Base-by-base conservation (phyloP, 2,329 filamentous ascomycete species). In the Metarhizium anisopliae region DNA sequence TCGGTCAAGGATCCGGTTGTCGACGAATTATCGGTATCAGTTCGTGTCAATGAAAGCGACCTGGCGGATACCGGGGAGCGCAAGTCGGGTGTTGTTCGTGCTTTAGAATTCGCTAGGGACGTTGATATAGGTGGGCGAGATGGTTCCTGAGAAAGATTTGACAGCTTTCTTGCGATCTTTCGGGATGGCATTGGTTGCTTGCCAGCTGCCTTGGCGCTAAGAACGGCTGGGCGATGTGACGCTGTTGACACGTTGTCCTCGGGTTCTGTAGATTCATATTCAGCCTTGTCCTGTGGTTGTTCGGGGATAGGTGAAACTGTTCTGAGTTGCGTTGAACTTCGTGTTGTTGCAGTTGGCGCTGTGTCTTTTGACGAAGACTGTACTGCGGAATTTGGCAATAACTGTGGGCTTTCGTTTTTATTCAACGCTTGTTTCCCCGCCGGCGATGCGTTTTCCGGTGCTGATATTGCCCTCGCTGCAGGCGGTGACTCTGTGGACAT, bases 371-470 rank as follows among this genome's bases (percentile, higher is more conserved):
- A 40, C 7, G n/a, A 8, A 18, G 10, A 11, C 32, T 25, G 36
- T 3, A 13, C 30, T 25, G 18, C 16, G 70, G 68, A 13, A 62
- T 67, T 7, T 3, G 75, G 73, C 6, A 74, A 72, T 6, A 74
- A 72, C 55, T 78, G 79, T 1, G 78, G 80, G 59, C 75, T 80
- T 42, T 70, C 67, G 38, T 75, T 73, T 50, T 76, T 73, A 14
- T 74, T 66, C 57, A 80, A 68, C 8, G 73, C 67, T 0, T 77
- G 74, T 49, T 77, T 72, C 53, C 76, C 72, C 62, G 75, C 80
- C 5, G 72, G 70, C 1, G 70, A 66, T 11, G 71, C 68, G 7
- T 71, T 72, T 1, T 73, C 73, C 4, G 73, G 75, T 20, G 78
- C 72, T 56, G 78, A 16, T 14, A 16, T 1, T 11, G 13, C 73